Evolutionary conservation across 495 filamentous ascomycete species (phyloP).

Genomic region (Aspergillus mulundensis): DNA sequence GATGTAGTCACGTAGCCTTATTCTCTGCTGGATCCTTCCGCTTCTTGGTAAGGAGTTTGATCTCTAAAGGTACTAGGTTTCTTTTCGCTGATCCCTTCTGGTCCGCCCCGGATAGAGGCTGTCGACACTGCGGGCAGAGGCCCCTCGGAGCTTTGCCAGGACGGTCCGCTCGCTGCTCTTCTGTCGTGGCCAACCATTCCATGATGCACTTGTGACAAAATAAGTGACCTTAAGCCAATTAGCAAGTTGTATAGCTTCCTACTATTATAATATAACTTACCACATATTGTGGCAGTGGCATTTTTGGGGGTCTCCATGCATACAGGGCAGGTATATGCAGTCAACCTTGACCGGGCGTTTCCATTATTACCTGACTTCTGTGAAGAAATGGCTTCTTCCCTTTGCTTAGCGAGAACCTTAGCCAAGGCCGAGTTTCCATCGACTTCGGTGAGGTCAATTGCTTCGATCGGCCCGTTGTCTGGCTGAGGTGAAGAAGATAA

Average conservation of each 20-base stretch:
- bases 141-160: slow-evolving; percentile 27
- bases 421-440: slow-evolving; percentile 44
- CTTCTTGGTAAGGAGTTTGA: slow-evolving; percentile 53
- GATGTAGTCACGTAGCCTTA: not conserved
- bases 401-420: slow-evolving; percentile 47
- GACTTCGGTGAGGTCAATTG: slow-evolving; percentile 61
- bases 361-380: slow-evolving; percentile 49
- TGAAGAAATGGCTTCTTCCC: slow-evolving; percentile 43
- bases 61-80: slow-evolving; percentile 50
- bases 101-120: slow-evolving; percentile 31
- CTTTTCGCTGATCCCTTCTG: slow-evolving; percentile 29
- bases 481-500: not conserved
- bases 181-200: slow-evolving; percentile 62
- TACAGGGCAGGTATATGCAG: slow-evolving; percentile 67
- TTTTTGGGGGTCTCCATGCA: slow-evolving; percentile 76
- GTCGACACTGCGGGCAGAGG: slow-evolving; percentile 47
- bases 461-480: slow-evolving; percentile 22
- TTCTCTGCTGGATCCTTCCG: slow-evolving; percentile 4
- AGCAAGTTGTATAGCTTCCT: not conserved
- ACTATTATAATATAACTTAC: slow-evolving; percentile 48
- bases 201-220: slow-evolving; percentile 83
- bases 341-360: slow-evolving; percentile 45
- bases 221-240: slow-evolving; percentile 60
- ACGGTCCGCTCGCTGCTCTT: slow-evolving; percentile 35
- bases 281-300: slow-evolving; percentile 76